Conservation (phyloP, 331 rosid species). For the Acacia pycnantha region DNA sequence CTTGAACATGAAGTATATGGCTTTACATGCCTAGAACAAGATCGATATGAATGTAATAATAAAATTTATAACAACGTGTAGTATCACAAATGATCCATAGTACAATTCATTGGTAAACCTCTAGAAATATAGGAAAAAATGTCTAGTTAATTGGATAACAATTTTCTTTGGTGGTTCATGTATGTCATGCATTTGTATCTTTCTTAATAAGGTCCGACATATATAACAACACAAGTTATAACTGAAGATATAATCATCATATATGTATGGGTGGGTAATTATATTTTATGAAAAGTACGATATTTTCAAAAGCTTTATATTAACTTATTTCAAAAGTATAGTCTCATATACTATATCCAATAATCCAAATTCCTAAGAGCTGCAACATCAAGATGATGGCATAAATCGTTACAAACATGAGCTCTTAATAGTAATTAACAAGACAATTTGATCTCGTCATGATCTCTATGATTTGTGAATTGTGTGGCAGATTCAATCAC, state of each 20-base stretch:
- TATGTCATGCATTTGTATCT: too few species aligned
- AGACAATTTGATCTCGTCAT: background rate
- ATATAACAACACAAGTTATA: background rate
- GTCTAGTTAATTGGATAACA: too few species aligned
- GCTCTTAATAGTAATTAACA: background rate
- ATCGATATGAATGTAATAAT: background rate
- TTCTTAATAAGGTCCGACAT: too few species aligned
- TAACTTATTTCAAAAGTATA: background rate
- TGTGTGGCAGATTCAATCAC: background rate
- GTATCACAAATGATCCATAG: too few species aligned
- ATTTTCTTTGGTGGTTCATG: too few species aligned
- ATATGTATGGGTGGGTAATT: background rate
- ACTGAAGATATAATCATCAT: background rate
- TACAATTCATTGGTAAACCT: too few species aligned
- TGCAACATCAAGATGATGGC: background rate
- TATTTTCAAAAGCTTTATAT: background rate
- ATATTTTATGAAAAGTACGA: background rate
- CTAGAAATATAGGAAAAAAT: too few species aligned
- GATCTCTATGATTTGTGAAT: background rate
- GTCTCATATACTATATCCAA: background rate
- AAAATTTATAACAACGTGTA: too few species aligned
- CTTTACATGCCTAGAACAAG: background rate
- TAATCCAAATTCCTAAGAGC: background rate
- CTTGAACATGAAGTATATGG: background rate
- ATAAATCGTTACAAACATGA: background rate